A percentile compares a stretch with the other conserved stretches of the same genome.
Evolutionary conservation across 345 rosid species (phyloP).

Genomic region (Brassica incana): DNA sequence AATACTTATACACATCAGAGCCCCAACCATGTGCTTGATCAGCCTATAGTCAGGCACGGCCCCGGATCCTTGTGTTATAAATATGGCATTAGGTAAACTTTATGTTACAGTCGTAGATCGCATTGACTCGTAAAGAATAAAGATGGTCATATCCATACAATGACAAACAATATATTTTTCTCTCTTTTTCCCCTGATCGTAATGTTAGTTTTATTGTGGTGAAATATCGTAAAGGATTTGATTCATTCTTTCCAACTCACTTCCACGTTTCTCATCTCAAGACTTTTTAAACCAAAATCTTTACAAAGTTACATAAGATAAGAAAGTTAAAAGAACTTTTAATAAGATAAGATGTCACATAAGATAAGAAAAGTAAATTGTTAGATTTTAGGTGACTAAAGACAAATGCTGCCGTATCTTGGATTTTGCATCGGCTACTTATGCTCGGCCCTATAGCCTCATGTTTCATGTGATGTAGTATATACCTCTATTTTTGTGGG

Average conservation of each 20-base stretch:
- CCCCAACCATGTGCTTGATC: too few relatives aligned
- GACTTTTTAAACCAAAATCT: slow-evolving; percentile 14
- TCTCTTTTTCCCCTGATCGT: background rate
- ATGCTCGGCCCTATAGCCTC: slow-evolving; percentile 10
- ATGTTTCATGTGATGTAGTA: background rate
- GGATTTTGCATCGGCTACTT: slow-evolving; percentile 1
- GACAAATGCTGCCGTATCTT: slow-evolving; percentile 8
- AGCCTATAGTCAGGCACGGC: too few relatives aligned
- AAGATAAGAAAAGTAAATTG: slow-evolving; percentile 22
- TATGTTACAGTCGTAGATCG: too few relatives aligned
- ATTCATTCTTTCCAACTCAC: slow-evolving; percentile 33
- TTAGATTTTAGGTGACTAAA: slow-evolving; percentile 18
- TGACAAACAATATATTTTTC: background rate
- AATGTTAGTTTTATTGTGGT: too few relatives aligned
- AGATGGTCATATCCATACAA: background rate
- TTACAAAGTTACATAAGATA: slow-evolving; percentile 21
- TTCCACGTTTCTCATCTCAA: slow-evolving; percentile 26
- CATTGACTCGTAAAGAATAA: too few relatives aligned
- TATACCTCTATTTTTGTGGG: background rate
- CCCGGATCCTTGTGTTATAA: too few relatives aligned
- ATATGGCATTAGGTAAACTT: too few relatives aligned
- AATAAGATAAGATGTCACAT: slow-evolving; percentile 24
- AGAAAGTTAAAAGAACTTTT: slow-evolving; percentile 6
- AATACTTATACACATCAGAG: too few relatives aligned
- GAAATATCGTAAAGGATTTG: background rate